A percentile compares a stretch with the other conserved stretches of the same genome.
Conservation (phyloP, 2,329 filamentous ascomycete genomes). For the Trichoderma sp. region DNA sequence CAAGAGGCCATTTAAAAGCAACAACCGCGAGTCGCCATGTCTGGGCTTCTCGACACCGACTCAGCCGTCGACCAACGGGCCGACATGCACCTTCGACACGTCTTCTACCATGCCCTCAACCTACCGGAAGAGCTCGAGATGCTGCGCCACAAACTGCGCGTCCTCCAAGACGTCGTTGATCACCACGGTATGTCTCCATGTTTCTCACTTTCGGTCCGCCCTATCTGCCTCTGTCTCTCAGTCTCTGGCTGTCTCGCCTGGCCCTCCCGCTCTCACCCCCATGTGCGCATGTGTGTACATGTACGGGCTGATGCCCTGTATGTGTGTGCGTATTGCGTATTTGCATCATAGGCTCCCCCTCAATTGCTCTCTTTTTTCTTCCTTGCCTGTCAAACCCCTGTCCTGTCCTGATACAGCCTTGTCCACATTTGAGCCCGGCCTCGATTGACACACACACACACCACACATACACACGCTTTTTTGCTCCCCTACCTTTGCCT, state of each 20-base stretch:
- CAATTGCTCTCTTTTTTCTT: neutral
- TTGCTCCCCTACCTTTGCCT: neutral
- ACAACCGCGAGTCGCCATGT: neutral
- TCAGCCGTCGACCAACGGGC: conserved; percentile 38
- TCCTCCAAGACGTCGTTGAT: conserved; percentile 47
- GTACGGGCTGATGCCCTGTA: conserved; percentile 3
- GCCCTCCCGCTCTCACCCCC: conserved; percentile 11
- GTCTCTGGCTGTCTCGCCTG: conserved; percentile 6
- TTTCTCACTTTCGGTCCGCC: conserved; percentile 20
- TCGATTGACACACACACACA: conserved; percentile 11
- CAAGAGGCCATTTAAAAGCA: neutral
- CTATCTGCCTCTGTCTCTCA: neutral
- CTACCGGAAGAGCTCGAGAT: conserved; percentile 50
- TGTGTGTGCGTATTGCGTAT: conserved; percentile 9
- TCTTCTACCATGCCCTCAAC: conserved; percentile 41
- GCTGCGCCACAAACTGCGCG: conserved; percentile 53
- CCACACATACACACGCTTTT: neutral
- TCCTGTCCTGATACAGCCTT: conserved; percentile 18
- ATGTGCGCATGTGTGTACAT: conserved; percentile 5
- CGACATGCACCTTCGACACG: conserved; percentile 45
- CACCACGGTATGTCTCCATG: conserved; percentile 43
- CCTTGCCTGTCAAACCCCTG: conserved; percentile 1
- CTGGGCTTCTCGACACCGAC: conserved; percentile 12
- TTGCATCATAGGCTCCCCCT: neutral
- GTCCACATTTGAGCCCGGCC: conserved; percentile 16